A percentile compares a stretch with the other conserved stretches of the same genome.
These are phyloP conservation scores for Primulina tabacum DNA, from an alignment of 257 asterid species.

Conservation along the genomic window DNA sequence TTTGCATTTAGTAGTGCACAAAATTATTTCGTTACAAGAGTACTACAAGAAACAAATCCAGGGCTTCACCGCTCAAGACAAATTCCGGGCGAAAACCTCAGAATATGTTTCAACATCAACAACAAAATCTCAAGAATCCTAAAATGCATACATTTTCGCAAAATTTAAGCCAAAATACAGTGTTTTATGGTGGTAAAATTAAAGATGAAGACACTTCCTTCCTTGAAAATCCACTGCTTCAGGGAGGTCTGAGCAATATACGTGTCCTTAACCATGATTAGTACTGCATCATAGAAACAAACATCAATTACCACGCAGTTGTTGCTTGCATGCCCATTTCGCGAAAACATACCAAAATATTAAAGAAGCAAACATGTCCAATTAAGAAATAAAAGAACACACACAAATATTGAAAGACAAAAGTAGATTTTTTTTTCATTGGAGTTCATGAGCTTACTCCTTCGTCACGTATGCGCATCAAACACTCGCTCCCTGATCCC, in stretches of 20 bases:
- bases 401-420: too few species aligned
- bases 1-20: too few species aligned
- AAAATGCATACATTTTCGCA: not conserved
- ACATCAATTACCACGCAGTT: not conserved
- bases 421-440: not conserved
- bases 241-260: not conserved
- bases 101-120: not conserved
- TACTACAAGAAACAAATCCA: too few species aligned
- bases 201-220: not conserved
- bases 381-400: too few species aligned
- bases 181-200: not conserved
- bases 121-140: not conserved
- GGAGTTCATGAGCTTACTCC: not conserved
- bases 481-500: constrained; percentile 23
- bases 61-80: not conserved
- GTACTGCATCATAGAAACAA: not conserved
- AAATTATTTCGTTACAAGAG: too few species aligned
- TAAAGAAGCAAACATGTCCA: not conserved
- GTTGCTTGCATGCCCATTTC: not conserved
- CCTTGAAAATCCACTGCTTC: not conserved
- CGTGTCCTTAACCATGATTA: not conserved
- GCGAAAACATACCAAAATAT: not conserved
- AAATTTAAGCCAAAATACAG: not conserved
- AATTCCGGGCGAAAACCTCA: not conserved
- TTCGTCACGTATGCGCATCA: constrained; percentile 22